Evolutionary conservation across 2,329 filamentous ascomycete species (phyloP).

Genomic region (Clonostachys sp.): DNA sequence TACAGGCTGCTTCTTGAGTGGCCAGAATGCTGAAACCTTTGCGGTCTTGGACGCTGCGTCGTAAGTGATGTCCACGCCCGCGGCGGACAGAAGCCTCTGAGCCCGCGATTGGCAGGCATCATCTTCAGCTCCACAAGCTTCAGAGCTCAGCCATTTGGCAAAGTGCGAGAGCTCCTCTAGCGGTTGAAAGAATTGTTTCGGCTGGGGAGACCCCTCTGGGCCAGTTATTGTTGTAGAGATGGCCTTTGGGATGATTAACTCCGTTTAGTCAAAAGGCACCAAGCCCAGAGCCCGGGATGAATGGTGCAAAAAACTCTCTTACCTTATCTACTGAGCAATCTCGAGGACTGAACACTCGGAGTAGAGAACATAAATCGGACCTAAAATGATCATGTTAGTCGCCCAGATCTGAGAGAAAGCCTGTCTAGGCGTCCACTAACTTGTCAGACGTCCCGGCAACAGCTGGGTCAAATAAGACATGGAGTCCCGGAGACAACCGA

Average conservation of each 20-base stretch:
- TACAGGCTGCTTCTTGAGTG: conserved; percentile 34
- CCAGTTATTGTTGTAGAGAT: too few species aligned
- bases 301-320: background rate
- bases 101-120: conserved; percentile 44
- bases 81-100: conserved; percentile 41
- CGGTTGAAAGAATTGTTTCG: conserved; percentile 53
- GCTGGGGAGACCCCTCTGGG: too few species aligned
- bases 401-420: conserved; percentile 10
- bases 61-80: conserved; percentile 73
- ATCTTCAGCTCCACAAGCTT: conserved; percentile 43
- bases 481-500: conserved; percentile 73
- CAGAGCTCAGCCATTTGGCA: conserved; percentile 42
- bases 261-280: too few species aligned
- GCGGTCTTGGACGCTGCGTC: conserved; percentile 63
- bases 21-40: conserved; percentile 62
- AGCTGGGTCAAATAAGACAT: conserved; percentile 57
- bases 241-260: too few species aligned
- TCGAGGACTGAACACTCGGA: conserved; percentile 54
- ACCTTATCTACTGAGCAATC: conserved; percentile 42
- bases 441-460: conserved; percentile 33
- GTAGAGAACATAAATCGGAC: conserved; percentile 48
- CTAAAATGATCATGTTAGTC: conserved; percentile 19
- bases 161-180: conserved; percentile 54
- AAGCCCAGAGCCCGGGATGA: too few species aligned
- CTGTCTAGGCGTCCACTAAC: conserved; percentile 17